Conservation (phyloP, 305 asterid species). For the Petunia hybrid region DNA sequence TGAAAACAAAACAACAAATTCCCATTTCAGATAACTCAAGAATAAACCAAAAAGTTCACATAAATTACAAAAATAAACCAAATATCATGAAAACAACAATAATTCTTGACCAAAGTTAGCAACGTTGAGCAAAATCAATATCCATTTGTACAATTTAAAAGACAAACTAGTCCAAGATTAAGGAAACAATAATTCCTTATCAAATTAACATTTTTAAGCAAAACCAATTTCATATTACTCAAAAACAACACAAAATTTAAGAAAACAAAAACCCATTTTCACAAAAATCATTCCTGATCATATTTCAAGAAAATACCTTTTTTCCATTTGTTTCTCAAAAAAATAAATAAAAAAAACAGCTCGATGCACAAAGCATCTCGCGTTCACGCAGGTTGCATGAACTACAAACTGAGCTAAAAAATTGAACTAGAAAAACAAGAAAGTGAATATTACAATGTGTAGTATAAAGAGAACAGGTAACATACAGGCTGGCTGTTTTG, state of each 20-base stretch:
- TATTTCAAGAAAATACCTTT: not conserved
- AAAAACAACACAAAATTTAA: not conserved
- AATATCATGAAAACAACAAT: not conserved
- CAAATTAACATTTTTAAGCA: not conserved
- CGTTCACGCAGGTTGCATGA: no score
- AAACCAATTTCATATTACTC: not conserved
- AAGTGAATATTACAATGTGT: not conserved
- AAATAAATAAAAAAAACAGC: no score
- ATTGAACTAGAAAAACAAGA: not conserved
- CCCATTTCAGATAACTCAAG: constrained; percentile 38
- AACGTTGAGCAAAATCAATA: not conserved
- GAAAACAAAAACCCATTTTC: not conserved
- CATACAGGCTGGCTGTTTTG: constrained; percentile 30
- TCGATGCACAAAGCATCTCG: no score
- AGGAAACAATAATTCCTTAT: no score
- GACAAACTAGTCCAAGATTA: not conserved
- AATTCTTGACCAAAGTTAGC: not conserved
- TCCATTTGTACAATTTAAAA: not conserved
- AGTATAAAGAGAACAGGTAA: constrained; percentile 4
- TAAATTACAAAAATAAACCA: not conserved
- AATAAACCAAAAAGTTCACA: constrained; percentile 15
- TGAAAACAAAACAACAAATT: constrained; percentile 30
- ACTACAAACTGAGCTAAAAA: not conserved
- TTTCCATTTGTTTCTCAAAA: not conserved
- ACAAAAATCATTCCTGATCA: not conserved